Conservation (phyloP, 768 basidiomycete species). For the Macrolepiota dolichaula region DNA sequence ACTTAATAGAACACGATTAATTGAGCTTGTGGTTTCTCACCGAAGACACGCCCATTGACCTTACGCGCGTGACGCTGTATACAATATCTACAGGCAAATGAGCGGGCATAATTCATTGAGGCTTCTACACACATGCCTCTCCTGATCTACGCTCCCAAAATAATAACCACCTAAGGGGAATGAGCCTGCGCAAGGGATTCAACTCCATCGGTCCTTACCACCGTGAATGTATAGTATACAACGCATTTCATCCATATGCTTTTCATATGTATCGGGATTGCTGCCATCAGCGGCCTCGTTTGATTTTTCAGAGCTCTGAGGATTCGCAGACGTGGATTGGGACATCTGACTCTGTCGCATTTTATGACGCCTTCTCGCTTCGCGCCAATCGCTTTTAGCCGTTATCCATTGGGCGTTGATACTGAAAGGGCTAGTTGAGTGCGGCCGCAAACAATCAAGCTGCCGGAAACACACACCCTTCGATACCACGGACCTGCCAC, state of each 20-base stretch:
- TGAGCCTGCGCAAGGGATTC: background rate
- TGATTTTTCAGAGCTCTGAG: background rate
- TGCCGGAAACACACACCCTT: slow-evolving; percentile 49
- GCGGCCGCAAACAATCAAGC: background rate
- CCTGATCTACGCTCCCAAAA: slow-evolving; percentile 78
- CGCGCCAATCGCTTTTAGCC: slow-evolving; percentile 78
- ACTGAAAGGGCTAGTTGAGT: slow-evolving; percentile 34
- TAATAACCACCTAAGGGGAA: slow-evolving; percentile 66
- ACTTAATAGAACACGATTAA: background rate
- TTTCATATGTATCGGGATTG: slow-evolving; percentile 43
- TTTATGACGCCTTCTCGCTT: slow-evolving; percentile 58
- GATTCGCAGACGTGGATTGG: background rate
- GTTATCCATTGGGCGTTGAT: slow-evolving; percentile 88
- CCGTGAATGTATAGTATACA: slow-evolving; percentile 85
- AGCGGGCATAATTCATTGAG: background rate
- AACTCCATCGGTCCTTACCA: slow-evolving; percentile 35
- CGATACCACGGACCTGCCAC: slow-evolving; percentile 92
- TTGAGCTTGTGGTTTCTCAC: slow-evolving; percentile 29
- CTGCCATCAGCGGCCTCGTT: slow-evolving; percentile 8
- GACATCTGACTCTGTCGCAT: slow-evolving; percentile 33
- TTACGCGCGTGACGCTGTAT: slow-evolving; percentile 88
- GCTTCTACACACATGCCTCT: slow-evolving; percentile 39
- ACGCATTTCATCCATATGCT: slow-evolving; percentile 79
- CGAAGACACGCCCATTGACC: slow-evolving; percentile 87
- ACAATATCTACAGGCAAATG: slow-evolving; percentile 44